Evolutionary conservation across 352 stramenopile species (phyloP), one percentile per base, ranked within the genome.

Genomic region (Globisporangium okanoganense): DNA sequence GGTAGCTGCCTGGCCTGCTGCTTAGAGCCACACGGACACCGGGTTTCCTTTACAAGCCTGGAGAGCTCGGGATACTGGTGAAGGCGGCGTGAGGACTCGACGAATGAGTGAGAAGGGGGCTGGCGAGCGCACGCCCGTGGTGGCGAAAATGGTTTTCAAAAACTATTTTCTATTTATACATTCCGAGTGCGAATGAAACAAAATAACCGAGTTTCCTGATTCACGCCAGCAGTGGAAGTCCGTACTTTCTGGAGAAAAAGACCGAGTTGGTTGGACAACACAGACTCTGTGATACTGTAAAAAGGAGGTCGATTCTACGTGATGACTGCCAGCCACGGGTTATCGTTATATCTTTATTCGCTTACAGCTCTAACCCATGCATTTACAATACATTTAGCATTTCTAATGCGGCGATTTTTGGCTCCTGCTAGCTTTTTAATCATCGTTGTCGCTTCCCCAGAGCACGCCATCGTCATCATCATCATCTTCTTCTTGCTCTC

Each of bases 361-460:
- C 18, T 14, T 44, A 9, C 16, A 44, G 4, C 38, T 44, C 38
- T 44, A 59, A 27, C 50, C 38, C 22, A 59, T 51, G 53, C 53
- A 51, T n/a, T n/a, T 51, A 49, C 38, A 50, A 27, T 20, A 56
- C 12, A 24, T 16, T 10, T 3, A 38, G 36, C 16, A 27, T 6
- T 27, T 5, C 41, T 16, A 13, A n/a, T 20, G 5, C 20, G 13
- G 14, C 10, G 33, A 40, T 13, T 4, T 40, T 18, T 18, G 10
- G 5, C 20, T 9, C 18, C 44, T 10, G 24, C 6, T 8, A 13
- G 24, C 22, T 2, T 9, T 25, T n/a, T 60, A 67, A 31, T 62
- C 61, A 18, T 67, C 61, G n/a, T 67, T 67, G 47, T 67, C 61
- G 20, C 61, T 67, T 1, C 61, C 54, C 61, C 61, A 67, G 13